Percentiles rank a stretch among this genome's conserved stretches.
Conservation (phyloP, 2,329 filamentous ascomycete genomes). For the Bipolaris gigantea region DNA sequence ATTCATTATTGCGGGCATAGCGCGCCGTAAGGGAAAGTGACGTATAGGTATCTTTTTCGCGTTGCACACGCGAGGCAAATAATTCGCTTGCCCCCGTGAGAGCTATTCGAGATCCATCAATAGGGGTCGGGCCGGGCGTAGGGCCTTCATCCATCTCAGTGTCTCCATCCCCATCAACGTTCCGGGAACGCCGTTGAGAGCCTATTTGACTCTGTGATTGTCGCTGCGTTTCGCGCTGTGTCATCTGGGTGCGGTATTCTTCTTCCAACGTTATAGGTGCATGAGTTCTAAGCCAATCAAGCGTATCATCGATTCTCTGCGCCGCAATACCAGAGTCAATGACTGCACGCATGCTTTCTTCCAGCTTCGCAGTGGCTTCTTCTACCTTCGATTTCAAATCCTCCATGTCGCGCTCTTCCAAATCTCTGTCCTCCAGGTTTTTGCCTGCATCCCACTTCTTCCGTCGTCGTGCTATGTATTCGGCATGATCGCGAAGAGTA, state of each 20-base stretch:
- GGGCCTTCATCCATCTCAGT: conserved; percentile 41
- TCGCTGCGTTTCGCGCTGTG: conserved; percentile 41
- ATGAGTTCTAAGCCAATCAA: conserved; percentile 49
- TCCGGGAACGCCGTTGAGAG: conserved; percentile 22
- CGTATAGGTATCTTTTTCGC: conserved; percentile 50
- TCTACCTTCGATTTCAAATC: conserved; percentile 51
- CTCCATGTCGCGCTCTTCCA: conserved; percentile 45
- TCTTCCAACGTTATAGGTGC: conserved; percentile 31
- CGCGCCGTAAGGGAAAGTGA: conserved; percentile 43
- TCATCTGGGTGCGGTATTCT: conserved; percentile 41
- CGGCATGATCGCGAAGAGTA: conserved; percentile 47
- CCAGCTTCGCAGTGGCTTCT: conserved; percentile 57
- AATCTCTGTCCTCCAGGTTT: conserved; percentile 44
- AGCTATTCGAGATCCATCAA: conserved; percentile 37
- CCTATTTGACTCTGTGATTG: conserved; percentile 31
- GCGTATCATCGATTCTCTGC: conserved; percentile 47
- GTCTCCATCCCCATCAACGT: conserved; percentile 15
- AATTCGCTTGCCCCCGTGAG: conserved; percentile 42
- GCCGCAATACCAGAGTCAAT: conserved; percentile 60
- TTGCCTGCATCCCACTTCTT: conserved; percentile 42
- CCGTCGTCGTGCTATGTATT: conserved; percentile 41
- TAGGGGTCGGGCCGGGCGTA: conserved; percentile 44
- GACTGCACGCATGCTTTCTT: conserved; percentile 59
- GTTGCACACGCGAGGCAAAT: conserved; percentile 45
- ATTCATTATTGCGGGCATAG: conserved; percentile 63